phyloP scores from a whole-genome alignment of 257 asterid genomes.

The Nicotiana undulata region DNA sequence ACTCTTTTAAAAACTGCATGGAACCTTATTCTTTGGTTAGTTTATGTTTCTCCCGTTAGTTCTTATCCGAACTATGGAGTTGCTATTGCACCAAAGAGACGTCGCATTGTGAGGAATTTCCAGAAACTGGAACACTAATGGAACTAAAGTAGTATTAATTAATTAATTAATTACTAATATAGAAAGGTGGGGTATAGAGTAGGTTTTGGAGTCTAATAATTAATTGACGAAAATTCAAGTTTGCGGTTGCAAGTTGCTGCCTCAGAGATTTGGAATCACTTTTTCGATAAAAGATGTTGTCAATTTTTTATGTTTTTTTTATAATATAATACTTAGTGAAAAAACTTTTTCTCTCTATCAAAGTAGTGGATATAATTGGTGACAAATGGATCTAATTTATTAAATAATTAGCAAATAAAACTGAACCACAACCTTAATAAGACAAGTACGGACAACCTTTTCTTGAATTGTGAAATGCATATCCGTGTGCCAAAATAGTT shows the following conservation, averaged over 20 bases:
- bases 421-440: conserved; percentile 19
- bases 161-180: conserved; percentile 2
- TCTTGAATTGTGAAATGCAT: not conserved
- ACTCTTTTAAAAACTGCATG: conserved; percentile 21
- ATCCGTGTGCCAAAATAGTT: not conserved
- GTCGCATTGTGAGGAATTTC: conserved; percentile 32
- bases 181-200: not conserved
- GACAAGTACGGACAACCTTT: not conserved
- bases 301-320: not conserved
- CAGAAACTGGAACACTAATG: conserved; percentile 9
- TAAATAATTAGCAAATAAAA: conserved; percentile 13
- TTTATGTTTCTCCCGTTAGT: conserved; percentile 5
- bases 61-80: conserved; percentile 26
- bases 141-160: not conserved
- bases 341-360: not conserved
- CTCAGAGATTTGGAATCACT: conserved; percentile 38
- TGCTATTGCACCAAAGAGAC: conserved; percentile 14
- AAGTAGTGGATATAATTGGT: conserved; percentile 6
- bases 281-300: conserved; percentile 4
- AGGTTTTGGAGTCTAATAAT: conserved; percentile 16
- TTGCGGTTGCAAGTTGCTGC: conserved; percentile 60
- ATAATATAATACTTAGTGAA: not conserved
- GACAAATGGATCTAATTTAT: not conserved
- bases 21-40: conserved; percentile 15
- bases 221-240: not conserved